These are phyloP conservation scores for Monosporascus sp. DNA, from an alignment of 2,329 filamentous ascomycete species.

Conservation along the genomic window DNA sequence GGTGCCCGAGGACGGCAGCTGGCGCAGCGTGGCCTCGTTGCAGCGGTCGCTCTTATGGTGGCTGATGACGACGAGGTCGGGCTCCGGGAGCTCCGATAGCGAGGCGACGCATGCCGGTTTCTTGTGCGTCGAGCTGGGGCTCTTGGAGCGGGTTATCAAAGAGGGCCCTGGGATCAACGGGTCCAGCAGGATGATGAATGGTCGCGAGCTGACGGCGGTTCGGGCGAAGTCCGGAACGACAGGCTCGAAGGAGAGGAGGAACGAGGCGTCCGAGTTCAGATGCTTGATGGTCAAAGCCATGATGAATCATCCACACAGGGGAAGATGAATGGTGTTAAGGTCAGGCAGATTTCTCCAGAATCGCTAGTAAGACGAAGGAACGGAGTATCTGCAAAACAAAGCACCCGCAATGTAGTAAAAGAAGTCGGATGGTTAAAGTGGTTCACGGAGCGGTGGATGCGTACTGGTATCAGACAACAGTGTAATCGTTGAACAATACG, in stretches of 20 bases:
- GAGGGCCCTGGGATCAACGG: slow-evolving; percentile 63
- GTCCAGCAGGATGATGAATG: slow-evolving; percentile 65
- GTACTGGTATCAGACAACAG: too few relatives aligned
- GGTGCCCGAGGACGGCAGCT: slow-evolving; percentile 48
- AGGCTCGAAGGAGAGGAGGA: slow-evolving; percentile 59
- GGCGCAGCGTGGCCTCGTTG: slow-evolving; percentile 62
- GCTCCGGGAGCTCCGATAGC: slow-evolving; percentile 34
- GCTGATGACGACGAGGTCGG: slow-evolving; percentile 42
- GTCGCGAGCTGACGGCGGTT: slow-evolving; percentile 32
- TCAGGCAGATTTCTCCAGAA: background rate
- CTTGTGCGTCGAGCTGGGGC: slow-evolving; percentile 55
- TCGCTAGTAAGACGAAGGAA: background rate
- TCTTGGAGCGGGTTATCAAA: slow-evolving; percentile 54
- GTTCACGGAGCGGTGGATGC: too few relatives aligned
- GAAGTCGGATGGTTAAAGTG: too few relatives aligned
- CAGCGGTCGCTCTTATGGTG: slow-evolving; percentile 59
- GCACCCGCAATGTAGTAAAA: background rate
- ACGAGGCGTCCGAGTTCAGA: slow-evolving; percentile 60
- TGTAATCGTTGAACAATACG: background rate
- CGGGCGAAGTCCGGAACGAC: slow-evolving; percentile 36
- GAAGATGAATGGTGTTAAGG: background rate
- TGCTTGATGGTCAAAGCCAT: slow-evolving; percentile 63
- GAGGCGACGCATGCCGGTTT: slow-evolving; percentile 52
- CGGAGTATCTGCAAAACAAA: background rate
- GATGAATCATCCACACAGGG: slow-evolving; percentile 2